phyloP scores from a whole-genome alignment of 148 eudicot genomes.

The Heliosperma pusillum region DNA sequence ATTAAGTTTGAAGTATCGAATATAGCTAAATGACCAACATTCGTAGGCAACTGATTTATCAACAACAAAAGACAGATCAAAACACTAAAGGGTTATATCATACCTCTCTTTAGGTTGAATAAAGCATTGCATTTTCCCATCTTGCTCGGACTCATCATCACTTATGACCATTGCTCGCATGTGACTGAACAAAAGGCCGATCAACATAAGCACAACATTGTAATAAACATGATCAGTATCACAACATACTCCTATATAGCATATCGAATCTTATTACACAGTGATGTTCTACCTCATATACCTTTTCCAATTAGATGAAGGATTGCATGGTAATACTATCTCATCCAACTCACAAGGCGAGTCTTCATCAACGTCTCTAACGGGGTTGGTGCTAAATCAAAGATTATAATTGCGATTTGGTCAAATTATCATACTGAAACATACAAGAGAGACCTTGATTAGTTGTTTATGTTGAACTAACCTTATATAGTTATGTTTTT shows the following conservation, averaged over 20 bases:
- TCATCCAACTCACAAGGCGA: not conserved
- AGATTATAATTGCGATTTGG: not conserved
- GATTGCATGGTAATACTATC: not conserved
- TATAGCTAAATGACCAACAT: not conserved
- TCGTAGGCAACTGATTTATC: not conserved
- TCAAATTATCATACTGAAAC: not conserved
- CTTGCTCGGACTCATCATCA: conserved; percentile 24
- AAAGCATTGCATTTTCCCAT: not conserved
- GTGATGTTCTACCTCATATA: not conserved
- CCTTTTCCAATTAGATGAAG: not conserved
- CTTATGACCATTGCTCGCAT: conserved; percentile 14
- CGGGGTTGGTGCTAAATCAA: not conserved
- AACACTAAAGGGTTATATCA: not conserved
- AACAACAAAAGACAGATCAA: not conserved
- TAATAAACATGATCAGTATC: conserved; percentile 7
- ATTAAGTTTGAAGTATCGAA: too few species aligned
- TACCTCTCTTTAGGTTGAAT: conserved; percentile 16
- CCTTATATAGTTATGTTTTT: not conserved
- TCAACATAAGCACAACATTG: not conserved
- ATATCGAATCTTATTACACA: not conserved
- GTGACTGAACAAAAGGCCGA: not conserved
- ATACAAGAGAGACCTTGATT: not conserved
- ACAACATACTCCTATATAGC: not conserved
- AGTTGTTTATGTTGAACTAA: not conserved
- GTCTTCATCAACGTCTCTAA: not conserved